Percentiles rank a stretch among this genome's conserved stretches.
Evolutionary conservation across 2,329 filamentous ascomycete genomes (phyloP).

Genomic region (Dactylellina drechsleri): DNA sequence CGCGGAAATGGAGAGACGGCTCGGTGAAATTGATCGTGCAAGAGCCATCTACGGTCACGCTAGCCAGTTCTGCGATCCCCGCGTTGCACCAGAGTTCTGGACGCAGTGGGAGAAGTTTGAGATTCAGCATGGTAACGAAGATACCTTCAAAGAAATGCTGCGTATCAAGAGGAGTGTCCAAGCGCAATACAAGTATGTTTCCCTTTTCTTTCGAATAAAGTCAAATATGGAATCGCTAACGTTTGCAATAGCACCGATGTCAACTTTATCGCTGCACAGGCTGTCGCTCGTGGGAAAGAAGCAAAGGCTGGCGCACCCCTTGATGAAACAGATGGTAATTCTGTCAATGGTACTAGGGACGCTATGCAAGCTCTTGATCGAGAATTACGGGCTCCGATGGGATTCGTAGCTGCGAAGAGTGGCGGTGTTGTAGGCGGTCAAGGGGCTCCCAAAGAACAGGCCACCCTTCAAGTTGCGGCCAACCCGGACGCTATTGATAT

Average conservation of each 20-base stretch:
- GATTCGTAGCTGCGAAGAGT: conserved; percentile 88
- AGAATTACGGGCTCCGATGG: conserved; percentile 85
- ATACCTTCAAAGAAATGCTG: conserved; percentile 99
- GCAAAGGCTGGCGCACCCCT: conserved; percentile 65
- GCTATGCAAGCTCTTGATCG: conserved; percentile 90
- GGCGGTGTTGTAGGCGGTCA: conserved; percentile 73
- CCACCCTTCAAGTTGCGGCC: conserved; percentile 65
- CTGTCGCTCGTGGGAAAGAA: conserved; percentile 81
- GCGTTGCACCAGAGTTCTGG: conserved; percentile 92
- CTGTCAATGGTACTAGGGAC: conserved; percentile 70
- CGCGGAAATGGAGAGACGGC: conserved; percentile 90
- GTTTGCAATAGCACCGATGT: conserved; percentile 77
- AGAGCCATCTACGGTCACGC: conserved; percentile 96
- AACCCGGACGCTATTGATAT: conserved; percentile 90
- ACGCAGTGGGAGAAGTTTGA: conserved; percentile 97
- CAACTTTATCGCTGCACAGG: conserved; percentile 97
- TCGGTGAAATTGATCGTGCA: conserved; percentile 94
- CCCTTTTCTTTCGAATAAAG: neutral
- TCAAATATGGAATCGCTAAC: conserved; percentile 60
- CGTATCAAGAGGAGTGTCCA: conserved; percentile 97
- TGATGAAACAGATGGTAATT: conserved; percentile 64
- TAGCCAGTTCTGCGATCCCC: conserved; percentile 95
- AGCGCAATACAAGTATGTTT: conserved; percentile 85
- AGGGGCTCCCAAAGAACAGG: conserved; percentile 58
- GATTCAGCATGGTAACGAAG: conserved; percentile 97